These are phyloP conservation scores for Pestalotiopsis sp. DNA, from an alignment of 2,329 filamentous ascomycete species.

Conservation along the genomic window DNA sequence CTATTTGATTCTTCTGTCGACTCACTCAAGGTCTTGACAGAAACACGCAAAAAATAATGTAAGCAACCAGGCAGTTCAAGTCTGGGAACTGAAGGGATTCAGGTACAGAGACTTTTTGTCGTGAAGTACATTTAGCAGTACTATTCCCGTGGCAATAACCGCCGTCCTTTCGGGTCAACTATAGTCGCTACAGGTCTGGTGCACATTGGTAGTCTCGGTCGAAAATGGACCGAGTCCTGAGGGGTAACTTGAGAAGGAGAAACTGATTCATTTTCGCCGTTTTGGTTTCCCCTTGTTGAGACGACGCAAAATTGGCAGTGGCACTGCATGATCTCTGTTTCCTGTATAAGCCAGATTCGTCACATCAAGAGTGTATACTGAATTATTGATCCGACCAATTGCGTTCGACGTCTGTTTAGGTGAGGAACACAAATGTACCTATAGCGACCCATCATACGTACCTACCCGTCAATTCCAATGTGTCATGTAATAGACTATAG, in stretches of 20 bases:
- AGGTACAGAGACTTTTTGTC: background rate
- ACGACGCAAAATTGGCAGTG: too few species aligned
- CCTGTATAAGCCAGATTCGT: too few species aligned
- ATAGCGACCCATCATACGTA: too few species aligned
- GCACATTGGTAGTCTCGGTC: constrained; percentile 2
- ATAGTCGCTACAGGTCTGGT: background rate
- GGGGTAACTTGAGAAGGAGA: background rate
- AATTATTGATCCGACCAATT: background rate
- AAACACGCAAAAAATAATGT: too few species aligned
- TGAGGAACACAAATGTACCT: too few species aligned
- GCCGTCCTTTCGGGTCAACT: background rate
- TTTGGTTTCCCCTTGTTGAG: background rate
- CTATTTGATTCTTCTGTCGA: too few species aligned
- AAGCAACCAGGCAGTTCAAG: too few species aligned
- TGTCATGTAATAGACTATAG: too few species aligned
- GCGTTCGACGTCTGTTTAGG: background rate
- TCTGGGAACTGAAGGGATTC: background rate
- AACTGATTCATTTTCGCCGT: background rate
- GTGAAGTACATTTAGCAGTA: background rate
- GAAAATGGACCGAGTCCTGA: constrained; percentile 7
- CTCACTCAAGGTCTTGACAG: too few species aligned
- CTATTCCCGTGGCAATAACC: background rate
- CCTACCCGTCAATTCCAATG: too few species aligned
- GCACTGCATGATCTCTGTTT: too few species aligned
- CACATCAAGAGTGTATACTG: background rate